Evolutionary conservation across 2,329 filamentous ascomycete species (phyloP).

Genomic region (Pezicula radicicola): DNA sequence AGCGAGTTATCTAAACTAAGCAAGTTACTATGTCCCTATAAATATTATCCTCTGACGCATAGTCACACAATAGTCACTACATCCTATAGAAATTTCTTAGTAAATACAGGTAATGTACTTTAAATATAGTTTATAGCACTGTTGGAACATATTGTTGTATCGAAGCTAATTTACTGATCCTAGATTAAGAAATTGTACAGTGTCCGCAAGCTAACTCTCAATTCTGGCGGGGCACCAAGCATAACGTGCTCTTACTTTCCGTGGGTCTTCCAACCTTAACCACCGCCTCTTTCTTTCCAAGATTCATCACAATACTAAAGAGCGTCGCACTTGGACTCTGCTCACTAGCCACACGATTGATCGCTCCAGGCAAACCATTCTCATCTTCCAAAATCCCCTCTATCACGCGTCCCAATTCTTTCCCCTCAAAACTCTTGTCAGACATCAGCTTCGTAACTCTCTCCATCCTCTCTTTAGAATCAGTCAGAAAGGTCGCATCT

Average conservation of each 20-base stretch:
- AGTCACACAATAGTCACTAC: too few species aligned
- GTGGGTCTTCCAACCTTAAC: constrained; percentile 31
- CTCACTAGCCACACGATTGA: constrained; percentile 27
- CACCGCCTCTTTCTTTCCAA: constrained; percentile 22
- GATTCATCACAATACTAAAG: constrained; percentile 35
- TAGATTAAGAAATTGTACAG: too few species aligned
- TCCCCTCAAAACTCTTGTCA: background rate
- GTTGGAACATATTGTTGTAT: too few species aligned
- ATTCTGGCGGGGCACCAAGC: background rate
- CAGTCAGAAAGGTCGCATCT: constrained; percentile 13
- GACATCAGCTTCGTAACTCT: constrained; percentile 25
- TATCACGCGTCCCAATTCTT: constrained; percentile 1
- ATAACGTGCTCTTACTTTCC: background rate
- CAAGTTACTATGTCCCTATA: too few species aligned
- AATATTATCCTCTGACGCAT: too few species aligned
- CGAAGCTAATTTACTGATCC: too few species aligned
- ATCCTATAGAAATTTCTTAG: too few species aligned
- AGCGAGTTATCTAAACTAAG: too few species aligned
- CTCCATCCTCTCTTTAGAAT: constrained; percentile 23
- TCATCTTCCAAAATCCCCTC: constrained; percentile 10
- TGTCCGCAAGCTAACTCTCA: too few species aligned
- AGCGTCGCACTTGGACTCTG: constrained; percentile 26
- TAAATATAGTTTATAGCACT: too few species aligned
- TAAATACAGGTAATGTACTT: too few species aligned
- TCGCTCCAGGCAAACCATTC: constrained; percentile 10